Percentiles rank a stretch among this genome's conserved stretches.
phyloP scores from a whole-genome alignment of 176 grass and related monocot species.

The Dactylis glomerata region DNA sequence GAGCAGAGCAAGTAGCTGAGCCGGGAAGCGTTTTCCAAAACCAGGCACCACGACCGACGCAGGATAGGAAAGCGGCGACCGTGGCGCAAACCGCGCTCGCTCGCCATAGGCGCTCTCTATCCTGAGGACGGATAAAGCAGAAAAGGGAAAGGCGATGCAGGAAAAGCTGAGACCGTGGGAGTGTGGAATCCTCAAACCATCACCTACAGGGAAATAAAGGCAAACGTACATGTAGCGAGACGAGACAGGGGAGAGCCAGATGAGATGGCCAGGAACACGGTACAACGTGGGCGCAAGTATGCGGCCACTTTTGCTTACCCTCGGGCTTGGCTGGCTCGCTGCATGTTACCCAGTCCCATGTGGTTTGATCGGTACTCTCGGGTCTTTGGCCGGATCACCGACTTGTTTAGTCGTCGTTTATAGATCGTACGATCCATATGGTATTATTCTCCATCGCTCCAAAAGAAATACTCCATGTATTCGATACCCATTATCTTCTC shows the following conservation, averaged over 20 bases:
- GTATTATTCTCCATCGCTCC: neutral
- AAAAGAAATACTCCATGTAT: neutral
- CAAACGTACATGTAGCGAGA: neutral
- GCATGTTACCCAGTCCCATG: conserved; percentile 22
- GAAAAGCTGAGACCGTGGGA: neutral
- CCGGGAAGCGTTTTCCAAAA: conserved; percentile 7
- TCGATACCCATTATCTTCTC: neutral
- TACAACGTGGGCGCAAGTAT: conserved; percentile 34
- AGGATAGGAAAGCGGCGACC: neutral
- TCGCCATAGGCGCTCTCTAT: neutral
- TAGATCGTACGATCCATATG: neutral
- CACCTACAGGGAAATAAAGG: neutral
- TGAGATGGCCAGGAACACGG: neutral
- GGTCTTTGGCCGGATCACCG: neutral
- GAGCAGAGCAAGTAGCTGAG: neutral
- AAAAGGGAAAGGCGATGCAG: neutral
- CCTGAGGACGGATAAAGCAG: neutral
- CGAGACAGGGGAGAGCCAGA: neutral
- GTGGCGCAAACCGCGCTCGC: neutral
- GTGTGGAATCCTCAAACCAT: neutral
- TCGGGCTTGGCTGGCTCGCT: too few relatives aligned
- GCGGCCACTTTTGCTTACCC: neutral
- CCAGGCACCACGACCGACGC: neutral
- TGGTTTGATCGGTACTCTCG: neutral
- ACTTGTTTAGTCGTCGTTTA: neutral